Percentiles rank a stretch among this genome's conserved stretches.
These are phyloP conservation scores for Magnolia changhungtana DNA, from an alignment of 164 flowering plant genomes.

Conservation along the genomic window DNA sequence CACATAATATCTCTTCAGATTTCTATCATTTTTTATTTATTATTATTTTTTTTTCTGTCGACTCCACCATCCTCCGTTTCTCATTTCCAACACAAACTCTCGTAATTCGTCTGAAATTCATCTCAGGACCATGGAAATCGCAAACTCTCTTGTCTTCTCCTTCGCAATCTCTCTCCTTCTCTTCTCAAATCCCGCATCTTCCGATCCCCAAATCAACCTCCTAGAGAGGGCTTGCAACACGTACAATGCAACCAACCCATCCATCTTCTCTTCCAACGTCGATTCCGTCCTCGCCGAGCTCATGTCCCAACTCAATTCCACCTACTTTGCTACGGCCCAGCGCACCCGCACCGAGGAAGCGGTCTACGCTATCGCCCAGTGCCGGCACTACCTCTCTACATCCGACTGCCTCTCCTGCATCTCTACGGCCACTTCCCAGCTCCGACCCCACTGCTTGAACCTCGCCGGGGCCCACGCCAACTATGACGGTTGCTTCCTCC, in stretches of 20 bases:
- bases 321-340: slow-evolving; percentile 37
- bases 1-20: background rate
- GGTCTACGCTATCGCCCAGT: slow-evolving; percentile 41
- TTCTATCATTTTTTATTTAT: background rate
- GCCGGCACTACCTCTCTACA: slow-evolving; percentile 37
- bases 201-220: slow-evolving; percentile 17
- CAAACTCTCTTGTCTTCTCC: background rate
- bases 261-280: slow-evolving; percentile 7
- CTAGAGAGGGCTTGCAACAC: slow-evolving; percentile 17
- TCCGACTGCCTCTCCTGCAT: slow-evolving; percentile 42
- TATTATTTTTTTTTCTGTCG: background rate
- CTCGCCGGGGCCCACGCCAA: slow-evolving; percentile 40
- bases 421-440: slow-evolving; percentile 21
- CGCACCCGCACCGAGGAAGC: slow-evolving; percentile 23
- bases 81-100: background rate
- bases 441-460: slow-evolving; percentile 32
- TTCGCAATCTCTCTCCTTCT: background rate
- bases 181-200: background rate
- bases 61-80: background rate
- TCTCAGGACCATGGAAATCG: background rate
- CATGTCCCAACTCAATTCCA: background rate
- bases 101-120: background rate
- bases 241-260: slow-evolving; percentile 13
- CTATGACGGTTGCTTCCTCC: slow-evolving; percentile 49
- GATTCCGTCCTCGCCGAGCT: slow-evolving; percentile 9